Percentiles rank a stretch among this genome's conserved stretches.
These are phyloP conservation scores for Boletus vinaceobasis DNA, from an alignment of 768 basidiomycete species.

Conservation along the genomic window DNA sequence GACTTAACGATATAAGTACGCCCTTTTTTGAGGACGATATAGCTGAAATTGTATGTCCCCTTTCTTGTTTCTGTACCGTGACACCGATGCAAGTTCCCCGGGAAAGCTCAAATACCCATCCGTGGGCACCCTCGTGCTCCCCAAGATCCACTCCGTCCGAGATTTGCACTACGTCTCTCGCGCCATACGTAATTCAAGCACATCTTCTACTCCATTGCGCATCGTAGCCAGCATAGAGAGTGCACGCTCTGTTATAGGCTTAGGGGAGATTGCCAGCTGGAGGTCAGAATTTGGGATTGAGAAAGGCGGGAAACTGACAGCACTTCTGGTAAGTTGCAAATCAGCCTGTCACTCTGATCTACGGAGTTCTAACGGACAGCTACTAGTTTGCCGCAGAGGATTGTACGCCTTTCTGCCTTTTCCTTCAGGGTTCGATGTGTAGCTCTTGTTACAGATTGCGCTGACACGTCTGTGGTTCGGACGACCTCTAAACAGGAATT, in stretches of 20 bases:
- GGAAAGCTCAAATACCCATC: slow-evolving; percentile 42
- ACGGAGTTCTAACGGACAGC: neutral
- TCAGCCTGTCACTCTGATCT: neutral
- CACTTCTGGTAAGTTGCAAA: slow-evolving; percentile 48
- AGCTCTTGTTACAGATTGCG: slow-evolving; percentile 62
- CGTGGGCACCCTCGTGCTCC: slow-evolving; percentile 72
- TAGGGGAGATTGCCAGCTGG: slow-evolving; percentile 72
- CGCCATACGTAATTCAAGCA: slow-evolving; percentile 16
- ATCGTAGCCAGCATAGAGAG: slow-evolving; percentile 87
- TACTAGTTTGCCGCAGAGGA: slow-evolving; percentile 91
- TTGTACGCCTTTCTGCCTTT: slow-evolving; percentile 46
- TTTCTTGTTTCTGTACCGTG: neutral
- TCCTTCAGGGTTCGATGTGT: neutral
- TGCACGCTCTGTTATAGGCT: slow-evolving; percentile 63
- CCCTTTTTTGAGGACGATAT: slow-evolving; percentile 67
- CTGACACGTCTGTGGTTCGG: slow-evolving; percentile 79
- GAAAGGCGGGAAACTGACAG: slow-evolving; percentile 53
- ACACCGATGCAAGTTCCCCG: slow-evolving; percentile 2
- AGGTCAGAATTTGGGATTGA: slow-evolving; percentile 43
- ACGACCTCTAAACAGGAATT: slow-evolving; percentile 73
- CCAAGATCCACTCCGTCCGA: slow-evolving; percentile 71
- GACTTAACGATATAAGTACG: slow-evolving; percentile 66
- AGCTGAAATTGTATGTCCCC: slow-evolving; percentile 47
- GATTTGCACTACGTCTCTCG: slow-evolving; percentile 64
- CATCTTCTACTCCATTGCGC: slow-evolving; percentile 40